Percentiles rank a stretch among this genome's conserved stretches.
phyloP scores from a whole-genome alignment of 2,329 filamentous ascomycete species.

The Ascochyta fabae region DNA sequence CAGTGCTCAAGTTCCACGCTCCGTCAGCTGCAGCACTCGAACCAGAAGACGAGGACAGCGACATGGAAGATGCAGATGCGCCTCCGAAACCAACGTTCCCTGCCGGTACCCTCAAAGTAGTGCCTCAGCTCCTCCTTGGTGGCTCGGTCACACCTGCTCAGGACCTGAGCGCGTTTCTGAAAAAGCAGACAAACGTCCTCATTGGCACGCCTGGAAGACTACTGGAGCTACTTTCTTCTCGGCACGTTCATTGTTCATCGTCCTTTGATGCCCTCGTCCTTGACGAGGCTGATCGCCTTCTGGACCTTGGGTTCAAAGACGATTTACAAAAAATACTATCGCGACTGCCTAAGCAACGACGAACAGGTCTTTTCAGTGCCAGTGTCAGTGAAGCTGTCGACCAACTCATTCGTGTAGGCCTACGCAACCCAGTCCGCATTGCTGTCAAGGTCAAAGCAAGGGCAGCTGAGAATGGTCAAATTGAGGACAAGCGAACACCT shows the following conservation, averaged over 20 bases:
- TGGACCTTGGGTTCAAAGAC: conserved; percentile 93
- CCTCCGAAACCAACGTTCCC: conserved; percentile 51
- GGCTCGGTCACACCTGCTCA: conserved; percentile 82
- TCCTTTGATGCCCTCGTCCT: conserved; percentile 92
- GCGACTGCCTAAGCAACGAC: conserved; percentile 86
- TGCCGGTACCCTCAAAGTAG: conserved; percentile 63
- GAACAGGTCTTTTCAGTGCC: conserved; percentile 93
- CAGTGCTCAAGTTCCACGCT: conserved; percentile 81
- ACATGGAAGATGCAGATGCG: conserved; percentile 49
- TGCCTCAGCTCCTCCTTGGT: conserved; percentile 82
- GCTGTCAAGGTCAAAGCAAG: conserved; percentile 81
- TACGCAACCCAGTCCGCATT: conserved; percentile 94
- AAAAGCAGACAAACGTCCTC: conserved; percentile 83
- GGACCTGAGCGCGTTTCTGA: conserved; percentile 84
- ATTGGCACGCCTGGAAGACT: conserved; percentile 91
- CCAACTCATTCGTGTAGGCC: conserved; percentile 87
- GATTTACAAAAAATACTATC: conserved; percentile 86
- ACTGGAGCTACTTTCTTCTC: conserved; percentile 83
- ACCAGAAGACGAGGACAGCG: conserved; percentile 54
- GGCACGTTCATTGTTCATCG: conserved; percentile 84
- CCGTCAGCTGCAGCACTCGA: conserved; percentile 74
- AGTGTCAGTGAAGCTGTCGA: conserved; percentile 95
- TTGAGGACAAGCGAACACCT: conserved; percentile 85
- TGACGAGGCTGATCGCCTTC: conserved; percentile 89
- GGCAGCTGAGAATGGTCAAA: conserved; percentile 60